Evolutionary conservation across 352 stramenopile species (phyloP).

Genomic region (Phytophthora chlamydospora): DNA sequence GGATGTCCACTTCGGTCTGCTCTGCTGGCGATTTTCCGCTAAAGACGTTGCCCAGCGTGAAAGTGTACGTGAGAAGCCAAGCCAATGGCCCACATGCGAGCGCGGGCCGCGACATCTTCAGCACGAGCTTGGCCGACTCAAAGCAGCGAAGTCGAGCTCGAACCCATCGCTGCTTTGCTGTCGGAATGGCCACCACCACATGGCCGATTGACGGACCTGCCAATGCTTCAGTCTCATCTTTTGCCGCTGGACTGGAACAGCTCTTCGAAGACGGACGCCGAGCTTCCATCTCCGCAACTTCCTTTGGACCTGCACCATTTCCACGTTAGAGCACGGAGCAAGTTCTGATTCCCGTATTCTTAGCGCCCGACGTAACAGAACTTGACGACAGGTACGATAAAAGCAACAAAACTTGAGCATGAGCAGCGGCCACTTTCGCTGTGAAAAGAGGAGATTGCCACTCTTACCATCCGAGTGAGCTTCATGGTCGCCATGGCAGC

Average conservation of each 20-base stretch:
- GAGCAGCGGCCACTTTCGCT: too few relatives aligned
- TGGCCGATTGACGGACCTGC: too few relatives aligned
- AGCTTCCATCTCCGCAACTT: too few relatives aligned
- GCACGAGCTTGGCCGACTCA: background rate
- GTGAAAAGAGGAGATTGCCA: too few relatives aligned
- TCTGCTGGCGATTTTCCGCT: conserved; percentile 4
- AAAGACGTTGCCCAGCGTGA: conserved; percentile 12
- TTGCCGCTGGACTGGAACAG: background rate
- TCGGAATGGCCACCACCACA: background rate
- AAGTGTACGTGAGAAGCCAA: conserved; percentile 7
- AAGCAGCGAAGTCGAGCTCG: background rate
- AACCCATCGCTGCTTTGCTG: background rate
- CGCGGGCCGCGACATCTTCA: conserved; percentile 4
- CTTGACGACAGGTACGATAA: too few relatives aligned
- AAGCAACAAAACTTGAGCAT: too few relatives aligned
- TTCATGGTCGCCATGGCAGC: background rate
- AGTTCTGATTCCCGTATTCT: background rate
- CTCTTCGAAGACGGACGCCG: too few relatives aligned
- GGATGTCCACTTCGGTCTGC: conserved; percentile 13
- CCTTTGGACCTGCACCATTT: too few relatives aligned
- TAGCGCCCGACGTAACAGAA: background rate
- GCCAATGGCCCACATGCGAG: background rate
- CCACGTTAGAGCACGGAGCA: too few relatives aligned
- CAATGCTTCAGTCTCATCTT: background rate
- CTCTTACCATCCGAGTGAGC: too few relatives aligned